phyloP scores from a whole-genome alignment of 768 basidiomycete genomes.

The Lentinula detonsa region DNA sequence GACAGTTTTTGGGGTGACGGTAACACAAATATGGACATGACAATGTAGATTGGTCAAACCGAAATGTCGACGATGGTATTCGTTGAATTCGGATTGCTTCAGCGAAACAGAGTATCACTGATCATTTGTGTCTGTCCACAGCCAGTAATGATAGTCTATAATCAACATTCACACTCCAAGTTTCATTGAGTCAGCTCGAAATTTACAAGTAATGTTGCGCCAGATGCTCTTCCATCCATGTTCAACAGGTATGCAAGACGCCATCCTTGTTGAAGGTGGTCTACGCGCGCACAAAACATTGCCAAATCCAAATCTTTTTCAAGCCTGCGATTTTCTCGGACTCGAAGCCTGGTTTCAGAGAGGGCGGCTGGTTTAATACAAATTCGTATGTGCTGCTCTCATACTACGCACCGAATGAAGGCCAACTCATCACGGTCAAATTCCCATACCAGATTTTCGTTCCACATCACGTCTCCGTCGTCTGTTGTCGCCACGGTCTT shows the following conservation, averaged over 20 bases:
- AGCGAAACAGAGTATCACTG: no score
- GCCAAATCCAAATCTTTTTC: slow-evolving; percentile 40
- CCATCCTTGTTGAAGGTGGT: slow-evolving; percentile 41
- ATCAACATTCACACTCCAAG: neutral
- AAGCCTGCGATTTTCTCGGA: slow-evolving; percentile 30
- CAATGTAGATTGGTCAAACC: neutral
- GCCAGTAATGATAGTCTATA: no score
- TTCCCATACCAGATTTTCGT: slow-evolving; percentile 42
- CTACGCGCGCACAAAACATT: slow-evolving; percentile 48
- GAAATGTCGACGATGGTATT: neutral
- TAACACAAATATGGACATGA: neutral
- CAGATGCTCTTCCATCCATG: slow-evolving; percentile 42
- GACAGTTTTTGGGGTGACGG: slow-evolving; percentile 1
- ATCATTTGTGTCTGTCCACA: no score
- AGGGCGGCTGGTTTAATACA: no score
- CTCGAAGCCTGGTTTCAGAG: neutral
- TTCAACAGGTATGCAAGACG: slow-evolving; percentile 44
- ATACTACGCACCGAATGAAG: slow-evolving; percentile 40
- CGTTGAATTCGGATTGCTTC: neutral
- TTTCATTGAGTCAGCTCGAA: slow-evolving; percentile 1
- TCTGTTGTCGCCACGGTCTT: slow-evolving; percentile 28
- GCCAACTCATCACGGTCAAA: slow-evolving; percentile 44
- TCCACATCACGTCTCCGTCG: slow-evolving; percentile 36
- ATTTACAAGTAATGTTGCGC: slow-evolving; percentile 28
- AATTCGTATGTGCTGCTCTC: no score